Conservation (phyloP, 2,329 filamentous ascomycete species). For the Alternaria brassicicola region DNA sequence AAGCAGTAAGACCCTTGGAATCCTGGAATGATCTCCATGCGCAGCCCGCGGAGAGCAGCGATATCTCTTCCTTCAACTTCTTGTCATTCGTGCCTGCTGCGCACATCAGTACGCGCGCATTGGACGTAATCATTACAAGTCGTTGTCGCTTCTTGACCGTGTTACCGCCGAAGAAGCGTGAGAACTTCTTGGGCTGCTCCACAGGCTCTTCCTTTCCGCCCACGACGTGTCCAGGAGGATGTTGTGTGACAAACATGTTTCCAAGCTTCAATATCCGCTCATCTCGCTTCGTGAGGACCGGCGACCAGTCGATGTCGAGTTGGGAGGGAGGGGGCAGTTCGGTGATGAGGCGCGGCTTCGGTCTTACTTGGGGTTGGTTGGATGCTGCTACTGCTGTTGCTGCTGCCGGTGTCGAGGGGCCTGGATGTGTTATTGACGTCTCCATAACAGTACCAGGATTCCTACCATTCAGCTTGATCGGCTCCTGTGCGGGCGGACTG, state of each 20-base stretch:
- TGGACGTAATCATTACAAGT: conserved; percentile 92
- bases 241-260: conserved; percentile 82
- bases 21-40: conserved; percentile 81
- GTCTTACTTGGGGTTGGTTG: conserved; percentile 51
- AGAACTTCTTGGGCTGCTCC: conserved; percentile 80
- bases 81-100: conserved; percentile 95
- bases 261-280: conserved; percentile 94
- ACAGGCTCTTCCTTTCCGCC: conserved; percentile 69
- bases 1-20: conserved; percentile 84
- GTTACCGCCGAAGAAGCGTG: conserved; percentile 89
- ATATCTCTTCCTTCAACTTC: conserved; percentile 89
- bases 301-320: conserved; percentile 77
- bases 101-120: conserved; percentile 85
- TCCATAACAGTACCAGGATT: conserved; percentile 11
- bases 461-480: conserved; percentile 58
- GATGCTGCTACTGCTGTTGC: conserved; percentile 19
- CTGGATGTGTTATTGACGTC: conserved; percentile 31
- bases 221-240: conserved; percentile 76
- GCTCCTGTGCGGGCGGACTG: conserved; percentile 75
- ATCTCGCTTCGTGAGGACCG: conserved; percentile 86
- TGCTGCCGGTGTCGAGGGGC: conserved; percentile 32
- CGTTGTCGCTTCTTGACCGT: conserved; percentile 91
- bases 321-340: conserved; percentile 74
- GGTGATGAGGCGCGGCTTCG: conserved; percentile 78
- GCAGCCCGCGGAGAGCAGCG: conserved; percentile 76